A percentile compares a stretch with the other conserved stretches of the same genome.
phyloP scores from a whole-genome alignment of 2,329 filamentous ascomycete genomes.

The Leptographium wingfieldii region DNA sequence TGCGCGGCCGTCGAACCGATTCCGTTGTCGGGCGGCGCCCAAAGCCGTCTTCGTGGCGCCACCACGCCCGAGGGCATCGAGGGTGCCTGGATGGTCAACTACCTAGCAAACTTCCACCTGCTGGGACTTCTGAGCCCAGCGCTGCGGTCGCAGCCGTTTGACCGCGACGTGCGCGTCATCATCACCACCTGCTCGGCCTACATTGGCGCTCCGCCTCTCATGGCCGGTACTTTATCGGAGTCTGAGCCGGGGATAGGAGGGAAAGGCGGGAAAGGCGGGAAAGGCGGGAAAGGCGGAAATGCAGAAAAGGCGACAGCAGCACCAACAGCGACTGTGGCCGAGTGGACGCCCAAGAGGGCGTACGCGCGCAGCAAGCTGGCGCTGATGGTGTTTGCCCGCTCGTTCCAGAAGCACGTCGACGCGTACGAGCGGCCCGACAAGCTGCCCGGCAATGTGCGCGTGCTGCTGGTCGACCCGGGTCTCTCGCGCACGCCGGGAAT shows the following conservation, averaged over 20 bases:
- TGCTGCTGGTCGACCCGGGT: conserved; percentile 81
- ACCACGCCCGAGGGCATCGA: conserved; percentile 71
- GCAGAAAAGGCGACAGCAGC: conserved; percentile 8
- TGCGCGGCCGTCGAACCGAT: conserved; percentile 47
- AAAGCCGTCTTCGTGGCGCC: conserved; percentile 46
- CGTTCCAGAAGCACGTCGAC: conserved; percentile 86
- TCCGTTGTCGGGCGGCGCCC: conserved; percentile 31
- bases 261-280: too few relatives aligned
- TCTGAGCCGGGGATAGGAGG: background rate
- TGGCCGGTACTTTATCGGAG: conserved; percentile 18
- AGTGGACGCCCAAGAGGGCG: conserved; percentile 42
- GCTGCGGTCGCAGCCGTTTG: conserved; percentile 78
- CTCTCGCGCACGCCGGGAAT: conserved; percentile 75
- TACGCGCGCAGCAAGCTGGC: conserved; percentile 63
- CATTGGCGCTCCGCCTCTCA: conserved; percentile 59
- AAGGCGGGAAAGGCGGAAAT: background rate
- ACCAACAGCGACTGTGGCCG: conserved; percentile 21
- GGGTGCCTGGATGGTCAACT: conserved; percentile 88
- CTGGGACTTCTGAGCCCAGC: conserved; percentile 85
- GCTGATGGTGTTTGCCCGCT: conserved; percentile 75
- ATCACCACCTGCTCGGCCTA: conserved; percentile 83
- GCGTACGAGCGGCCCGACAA: conserved; percentile 74
- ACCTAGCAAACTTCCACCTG: conserved; percentile 88
- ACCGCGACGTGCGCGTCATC: conserved; percentile 82
- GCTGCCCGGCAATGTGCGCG: conserved; percentile 67